phyloP scores from a whole-genome alignment of 208 protist genomes.

The Leptomonas seymouri region DNA sequence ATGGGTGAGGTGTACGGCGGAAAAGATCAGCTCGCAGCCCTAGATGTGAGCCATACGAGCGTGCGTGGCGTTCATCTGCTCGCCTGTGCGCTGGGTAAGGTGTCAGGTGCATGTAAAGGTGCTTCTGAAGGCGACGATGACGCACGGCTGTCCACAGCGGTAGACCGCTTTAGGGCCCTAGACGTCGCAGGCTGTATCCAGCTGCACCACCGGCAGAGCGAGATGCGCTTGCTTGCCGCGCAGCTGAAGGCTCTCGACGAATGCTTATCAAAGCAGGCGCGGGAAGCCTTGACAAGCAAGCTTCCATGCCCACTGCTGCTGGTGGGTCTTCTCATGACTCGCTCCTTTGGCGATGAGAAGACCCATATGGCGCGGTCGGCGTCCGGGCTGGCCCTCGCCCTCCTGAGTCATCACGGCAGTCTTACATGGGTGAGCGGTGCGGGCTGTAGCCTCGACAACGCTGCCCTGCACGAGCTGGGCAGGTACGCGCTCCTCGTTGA shows the following conservation, averaged over 20 bases:
- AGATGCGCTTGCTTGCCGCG: not conserved
- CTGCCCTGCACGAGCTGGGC: conserved; percentile 41
- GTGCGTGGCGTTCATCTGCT: conserved; percentile 50
- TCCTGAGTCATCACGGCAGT: conserved; percentile 31
- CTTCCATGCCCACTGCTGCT: conserved; percentile 2
- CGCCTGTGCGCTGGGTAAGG: conserved; percentile 32
- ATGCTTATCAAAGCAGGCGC: not conserved
- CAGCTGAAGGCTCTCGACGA: conserved; percentile 6
- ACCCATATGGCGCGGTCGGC: conserved; percentile 8
- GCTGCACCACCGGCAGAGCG: conserved; percentile 22
- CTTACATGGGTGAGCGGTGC: conserved; percentile 40
- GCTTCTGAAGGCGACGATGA: not conserved
- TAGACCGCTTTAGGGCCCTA: conserved; percentile 35
- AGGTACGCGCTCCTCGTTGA: conserved; percentile 39
- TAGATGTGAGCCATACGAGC: conserved; percentile 57
- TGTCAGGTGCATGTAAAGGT: not conserved
- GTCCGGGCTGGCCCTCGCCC: conserved; percentile 32
- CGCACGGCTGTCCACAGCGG: not conserved
- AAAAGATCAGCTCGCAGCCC: conserved; percentile 25
- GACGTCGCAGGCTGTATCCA: conserved; percentile 49
- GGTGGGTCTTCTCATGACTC: conserved; percentile 20
- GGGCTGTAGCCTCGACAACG: conserved; percentile 44
- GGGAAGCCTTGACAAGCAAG: too few relatives aligned
- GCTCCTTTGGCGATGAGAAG: conserved; percentile 9
- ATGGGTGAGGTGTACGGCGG: conserved; percentile 25